These are phyloP conservation scores for Candida pseudofarinosa DNA, from an alignment of 805 yeast species.

Conservation along the genomic window DNA sequence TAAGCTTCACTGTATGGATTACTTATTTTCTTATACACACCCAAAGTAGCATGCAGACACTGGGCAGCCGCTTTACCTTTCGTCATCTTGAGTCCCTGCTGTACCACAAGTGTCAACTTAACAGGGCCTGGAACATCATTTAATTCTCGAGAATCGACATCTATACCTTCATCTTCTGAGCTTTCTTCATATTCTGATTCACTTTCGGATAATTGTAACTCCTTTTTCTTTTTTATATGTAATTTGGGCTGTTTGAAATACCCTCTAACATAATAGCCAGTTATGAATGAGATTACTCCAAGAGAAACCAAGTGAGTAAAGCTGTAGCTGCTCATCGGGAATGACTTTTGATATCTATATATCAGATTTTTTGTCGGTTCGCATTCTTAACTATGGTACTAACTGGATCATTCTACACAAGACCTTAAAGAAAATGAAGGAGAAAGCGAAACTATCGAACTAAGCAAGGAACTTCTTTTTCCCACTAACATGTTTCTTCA, in stretches of 20 bases:
- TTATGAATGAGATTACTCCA: slow-evolving; percentile 31
- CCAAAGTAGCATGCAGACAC: slow-evolving; percentile 95
- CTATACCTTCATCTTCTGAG: slow-evolving; percentile 49
- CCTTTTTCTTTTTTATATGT: neutral
- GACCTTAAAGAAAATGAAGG: no score
- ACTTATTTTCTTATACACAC: slow-evolving; percentile 70
- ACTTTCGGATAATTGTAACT: slow-evolving; percentile 18
- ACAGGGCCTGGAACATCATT: slow-evolving; percentile 76
- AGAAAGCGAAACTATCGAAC: neutral
- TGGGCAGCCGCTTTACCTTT: slow-evolving; percentile 98
- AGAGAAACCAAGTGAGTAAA: slow-evolving; percentile 25
- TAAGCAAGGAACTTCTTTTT: slow-evolving; percentile 7
- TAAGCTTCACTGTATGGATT: slow-evolving; percentile 48
- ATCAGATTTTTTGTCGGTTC: neutral
- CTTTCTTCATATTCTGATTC: slow-evolving; percentile 34
- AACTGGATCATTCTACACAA: no score
- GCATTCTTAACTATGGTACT: neutral
- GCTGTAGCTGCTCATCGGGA: slow-evolving; percentile 1
- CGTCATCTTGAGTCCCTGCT: slow-evolving; percentile 87
- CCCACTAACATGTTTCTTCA: slow-evolving; percentile 17
- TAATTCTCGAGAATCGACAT: slow-evolving; percentile 55
- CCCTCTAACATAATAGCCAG: slow-evolving; percentile 28
- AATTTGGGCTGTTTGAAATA: neutral
- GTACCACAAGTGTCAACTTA: slow-evolving; percentile 80
- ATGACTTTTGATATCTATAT: neutral